A percentile compares a stretch with the other conserved stretches of the same genome.
phyloP scores from a whole-genome alignment of 2,329 filamentous ascomycete species.

The Phyllosticta paracitricarpa region DNA sequence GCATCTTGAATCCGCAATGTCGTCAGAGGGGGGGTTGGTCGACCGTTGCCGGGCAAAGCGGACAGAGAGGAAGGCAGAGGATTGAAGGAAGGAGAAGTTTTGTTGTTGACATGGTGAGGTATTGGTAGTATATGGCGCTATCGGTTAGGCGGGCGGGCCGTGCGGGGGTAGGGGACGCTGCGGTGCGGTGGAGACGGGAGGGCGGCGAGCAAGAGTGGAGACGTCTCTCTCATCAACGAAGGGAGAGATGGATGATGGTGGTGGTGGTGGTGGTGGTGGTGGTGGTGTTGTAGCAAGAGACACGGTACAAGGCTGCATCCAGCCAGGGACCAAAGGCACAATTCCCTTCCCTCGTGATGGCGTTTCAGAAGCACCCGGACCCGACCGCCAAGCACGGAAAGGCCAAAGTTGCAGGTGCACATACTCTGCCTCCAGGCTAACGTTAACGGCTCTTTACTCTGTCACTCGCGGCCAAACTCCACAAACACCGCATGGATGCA shows the following conservation, averaged over 20 bases:
- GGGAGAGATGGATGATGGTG: neutral
- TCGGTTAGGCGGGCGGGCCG: neutral
- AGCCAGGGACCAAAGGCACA: neutral
- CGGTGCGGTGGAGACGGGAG: neutral
- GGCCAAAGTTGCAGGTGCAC: neutral
- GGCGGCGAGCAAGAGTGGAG: neutral
- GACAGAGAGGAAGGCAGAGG: neutral
- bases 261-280: neutral
- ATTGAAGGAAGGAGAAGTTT: neutral
- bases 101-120: neutral
- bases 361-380: neutral
- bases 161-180: neutral
- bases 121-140: neutral
- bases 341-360: neutral
- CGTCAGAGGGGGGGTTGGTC: neutral
- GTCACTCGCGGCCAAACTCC: conserved; percentile 5
- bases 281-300: neutral
- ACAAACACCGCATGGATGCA: conserved; percentile 10
- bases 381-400: neutral
- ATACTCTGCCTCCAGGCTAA: neutral
- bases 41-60: neutral
- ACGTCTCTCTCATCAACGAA: neutral
- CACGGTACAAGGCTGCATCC: neutral
- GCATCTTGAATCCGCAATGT: conserved; percentile 22
- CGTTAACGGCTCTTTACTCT: neutral